These are phyloP conservation scores for Murraya koenigii DNA, from an alignment of 345 rosid species.

Conservation along the genomic window DNA sequence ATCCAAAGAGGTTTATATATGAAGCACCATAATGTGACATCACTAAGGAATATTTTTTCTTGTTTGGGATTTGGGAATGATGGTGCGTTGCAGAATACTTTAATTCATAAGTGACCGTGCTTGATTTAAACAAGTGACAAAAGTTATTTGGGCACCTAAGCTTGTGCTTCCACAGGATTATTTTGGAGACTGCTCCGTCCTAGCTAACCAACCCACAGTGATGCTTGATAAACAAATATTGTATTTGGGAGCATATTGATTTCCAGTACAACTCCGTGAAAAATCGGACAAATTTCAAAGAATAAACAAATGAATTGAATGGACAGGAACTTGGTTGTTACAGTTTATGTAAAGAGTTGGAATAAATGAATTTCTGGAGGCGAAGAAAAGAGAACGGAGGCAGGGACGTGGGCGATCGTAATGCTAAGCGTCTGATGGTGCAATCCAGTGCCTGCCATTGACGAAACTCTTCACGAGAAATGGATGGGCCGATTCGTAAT, in stretches of 20 bases:
- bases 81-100: neutral
- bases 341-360: neutral
- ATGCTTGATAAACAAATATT: too few species aligned
- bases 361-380: constrained; percentile 7
- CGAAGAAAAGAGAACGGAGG: neutral
- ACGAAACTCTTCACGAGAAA: constrained; percentile 88
- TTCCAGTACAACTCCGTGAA: neutral
- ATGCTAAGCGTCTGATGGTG: constrained; percentile 60
- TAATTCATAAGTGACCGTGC: neutral
- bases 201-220: neutral
- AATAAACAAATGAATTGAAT: constrained; percentile 14
- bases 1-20: neutral
- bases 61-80: neutral
- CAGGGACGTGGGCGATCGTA: neutral
- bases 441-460: constrained; percentile 93
- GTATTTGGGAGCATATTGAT: neutral
- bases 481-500: constrained; percentile 73
- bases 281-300: neutral
- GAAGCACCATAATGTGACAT: neutral
- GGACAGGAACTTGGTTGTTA: neutral
- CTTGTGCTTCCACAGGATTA: too few species aligned
- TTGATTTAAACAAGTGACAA: neutral
- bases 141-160: too few species aligned
- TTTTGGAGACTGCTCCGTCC: neutral
- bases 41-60: neutral